These are phyloP conservation scores for Fusarium verrucosum DNA, from an alignment of 2,329 filamentous ascomycete species.

Conservation along the genomic window DNA sequence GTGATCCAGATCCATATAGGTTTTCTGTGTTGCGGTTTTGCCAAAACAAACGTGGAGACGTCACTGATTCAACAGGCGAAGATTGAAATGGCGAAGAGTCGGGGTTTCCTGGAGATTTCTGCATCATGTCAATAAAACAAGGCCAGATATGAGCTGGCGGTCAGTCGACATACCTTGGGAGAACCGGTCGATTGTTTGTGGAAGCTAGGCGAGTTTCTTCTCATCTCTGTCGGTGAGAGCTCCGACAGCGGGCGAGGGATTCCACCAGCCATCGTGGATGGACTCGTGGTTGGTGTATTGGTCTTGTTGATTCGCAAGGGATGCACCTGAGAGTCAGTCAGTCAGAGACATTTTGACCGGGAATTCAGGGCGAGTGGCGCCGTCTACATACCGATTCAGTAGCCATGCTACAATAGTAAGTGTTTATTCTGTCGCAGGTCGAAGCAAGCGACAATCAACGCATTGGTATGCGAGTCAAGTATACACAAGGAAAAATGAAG, in stretches of 20 bases:
- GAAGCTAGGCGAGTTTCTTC: conserved; percentile 93
- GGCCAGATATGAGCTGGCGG: conserved; percentile 9
- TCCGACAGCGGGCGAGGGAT: conserved; percentile 83
- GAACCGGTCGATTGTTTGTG: conserved; percentile 74
- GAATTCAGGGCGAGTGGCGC: conserved; percentile 25
- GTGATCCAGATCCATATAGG: conserved; percentile 66
- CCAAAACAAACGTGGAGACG: conserved; percentile 91
- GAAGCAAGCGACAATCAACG: conserved; percentile 46
- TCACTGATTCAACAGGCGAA: conserved; percentile 73
- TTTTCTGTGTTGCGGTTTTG: conserved; percentile 85
- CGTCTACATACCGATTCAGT: conserved; percentile 51
- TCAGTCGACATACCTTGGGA: conserved; percentile 49
- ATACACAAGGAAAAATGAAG: conserved; percentile 36
- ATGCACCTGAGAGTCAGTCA: conserved; percentile 65
- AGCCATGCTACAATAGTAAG: conserved; percentile 48
- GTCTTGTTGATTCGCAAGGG: conserved; percentile 83
- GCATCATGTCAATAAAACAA: conserved; percentile 47
- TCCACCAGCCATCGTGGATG: conserved; percentile 69
- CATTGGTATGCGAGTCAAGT: conserved; percentile 47
- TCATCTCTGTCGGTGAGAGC: conserved; percentile 83
- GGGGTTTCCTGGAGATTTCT: conserved; percentile 75
- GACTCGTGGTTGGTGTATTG: conserved; percentile 63
- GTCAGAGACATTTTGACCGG: conserved; percentile 40
- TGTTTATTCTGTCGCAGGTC: conserved; percentile 31
- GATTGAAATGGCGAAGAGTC: conserved; percentile 88